Base-by-base conservation (phyloP, 164 flowering plant species). In the Vitis rupestris region DNA sequence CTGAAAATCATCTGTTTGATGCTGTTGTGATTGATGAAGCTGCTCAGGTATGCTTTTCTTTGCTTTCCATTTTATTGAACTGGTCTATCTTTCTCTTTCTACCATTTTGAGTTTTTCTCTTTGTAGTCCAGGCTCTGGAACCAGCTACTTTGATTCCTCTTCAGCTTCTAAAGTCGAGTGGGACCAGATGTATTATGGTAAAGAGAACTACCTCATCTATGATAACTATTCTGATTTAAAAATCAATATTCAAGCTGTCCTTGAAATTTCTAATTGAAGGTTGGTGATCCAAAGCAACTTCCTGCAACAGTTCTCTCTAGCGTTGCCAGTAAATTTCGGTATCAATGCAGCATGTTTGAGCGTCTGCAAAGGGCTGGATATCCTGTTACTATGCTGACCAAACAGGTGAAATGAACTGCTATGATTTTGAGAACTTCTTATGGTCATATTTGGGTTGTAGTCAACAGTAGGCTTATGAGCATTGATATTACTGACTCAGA, bases 251-350 rank as follows among this genome's bases (percentile, higher is more conserved):
- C 11, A 82, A 50, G 30, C 64, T 16, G 61, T 12, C 47, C 11
- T 59, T 48, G 9, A 12, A 52, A 65, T 70, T 58, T 78, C 4
- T 70, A 77, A 62, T 65, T 80, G 62, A 77, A 94, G 99, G 99
- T 96, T 78, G 98, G 99, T 16, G 98, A 93, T 82, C 99, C 99
- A 48, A 93, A 96, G 85, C 99, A 96, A 82, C 98, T 96, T 82
- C 99, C 99, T 70, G 99, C 98, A n/a, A 93, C 98, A 14, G 99
- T 96, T 61, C 82, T 96, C 37, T 93, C 98, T 47, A 92, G 81
- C 77, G 80, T 85, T 72, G 99, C 97, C 27, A 90, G 97, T 77
- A 92, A 91, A 76, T 96, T 82, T 78, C 71, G 78, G 23, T 96
- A 82, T 67, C 88, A 90, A 71, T 93, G 98, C 81, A 96, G 99